Evolutionary conservation across 1,284 basidiomycete genomes (phyloP).

Genomic region (Ustilago loliicola): DNA sequence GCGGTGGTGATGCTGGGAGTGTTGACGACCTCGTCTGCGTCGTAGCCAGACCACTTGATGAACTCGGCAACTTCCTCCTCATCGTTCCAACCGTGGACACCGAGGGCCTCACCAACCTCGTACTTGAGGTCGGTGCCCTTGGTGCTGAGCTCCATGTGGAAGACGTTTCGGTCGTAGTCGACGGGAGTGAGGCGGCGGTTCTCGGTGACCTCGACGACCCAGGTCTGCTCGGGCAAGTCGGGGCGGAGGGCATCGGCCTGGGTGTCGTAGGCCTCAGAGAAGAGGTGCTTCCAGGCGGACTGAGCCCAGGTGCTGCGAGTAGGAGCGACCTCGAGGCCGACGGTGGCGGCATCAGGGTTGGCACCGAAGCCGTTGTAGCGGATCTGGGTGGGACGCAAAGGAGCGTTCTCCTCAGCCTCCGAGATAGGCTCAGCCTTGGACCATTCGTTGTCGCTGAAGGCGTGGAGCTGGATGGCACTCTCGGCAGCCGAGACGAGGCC

Average conservation of each 20-base stretch:
- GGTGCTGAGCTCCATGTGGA: slow-evolving; percentile 97
- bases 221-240: slow-evolving; percentile 89
- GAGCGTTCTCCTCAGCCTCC: slow-evolving; percentile 59
- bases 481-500: slow-evolving; percentile 58
- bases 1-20: slow-evolving; percentile 76
- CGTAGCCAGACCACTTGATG: slow-evolving; percentile 89
- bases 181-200: slow-evolving; percentile 93
- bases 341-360: slow-evolving; percentile 54
- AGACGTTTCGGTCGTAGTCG: slow-evolving; percentile 98
- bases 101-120: slow-evolving; percentile 94
- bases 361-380: slow-evolving; percentile 65
- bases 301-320: slow-evolving; percentile 65
- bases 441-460: slow-evolving; percentile 56
- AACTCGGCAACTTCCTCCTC: slow-evolving; percentile 88
- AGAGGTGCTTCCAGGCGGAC: slow-evolving; percentile 69
- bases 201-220: slow-evolving; percentile 91
- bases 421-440: slow-evolving; percentile 56
- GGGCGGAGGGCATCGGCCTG: slow-evolving; percentile 75
- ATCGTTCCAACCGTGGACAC: slow-evolving; percentile 98
- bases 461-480: slow-evolving; percentile 52
- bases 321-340: slow-evolving; percentile 48
- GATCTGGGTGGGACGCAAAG: slow-evolving; percentile 57
- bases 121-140: slow-evolving; percentile 93
- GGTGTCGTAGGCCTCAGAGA: slow-evolving; percentile 69
- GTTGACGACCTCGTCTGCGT: slow-evolving; percentile 84